Conservation (phyloP, 2,329 filamentous ascomycete genomes). For the Akanthomyces lecanii region DNA sequence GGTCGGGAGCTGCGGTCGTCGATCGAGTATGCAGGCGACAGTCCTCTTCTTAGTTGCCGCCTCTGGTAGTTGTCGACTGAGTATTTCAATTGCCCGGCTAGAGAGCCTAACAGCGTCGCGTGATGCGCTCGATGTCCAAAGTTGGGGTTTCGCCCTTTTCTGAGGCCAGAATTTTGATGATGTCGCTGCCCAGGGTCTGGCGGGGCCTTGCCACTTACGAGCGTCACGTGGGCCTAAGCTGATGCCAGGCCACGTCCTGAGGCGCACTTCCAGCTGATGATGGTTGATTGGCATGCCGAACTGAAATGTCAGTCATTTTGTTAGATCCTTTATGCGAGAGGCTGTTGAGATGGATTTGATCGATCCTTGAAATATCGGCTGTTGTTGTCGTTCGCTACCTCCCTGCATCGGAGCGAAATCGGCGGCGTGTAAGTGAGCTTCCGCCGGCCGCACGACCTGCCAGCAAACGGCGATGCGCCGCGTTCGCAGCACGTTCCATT, state of each 20-base stretch:
- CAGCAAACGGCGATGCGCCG: conserved; percentile 13
- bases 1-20: background rate
- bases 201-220: conserved; percentile 4
- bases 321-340: background rate
- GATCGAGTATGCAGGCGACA: background rate
- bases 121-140: conserved; percentile 6
- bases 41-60: background rate
- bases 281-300: background rate
- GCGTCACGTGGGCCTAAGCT: conserved; percentile 6
- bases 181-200: conserved; percentile 6
- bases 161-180: conserved; percentile 16
- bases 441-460: background rate
- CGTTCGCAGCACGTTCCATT: background rate
- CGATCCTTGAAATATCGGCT: background rate
- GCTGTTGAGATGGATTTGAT: background rate
- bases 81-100: background rate
- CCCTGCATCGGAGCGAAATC: conserved; percentile 1
- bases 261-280: background rate
- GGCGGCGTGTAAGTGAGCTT: conserved; percentile 7
- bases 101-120: background rate
- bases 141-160: background rate
- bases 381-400: background rate
- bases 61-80: background rate
- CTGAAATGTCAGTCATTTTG: background rate
- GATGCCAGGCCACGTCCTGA: background rate